These are phyloP conservation scores for Solanum hybrid DNA, from an alignment of 305 asterid species.

Conservation along the genomic window DNA sequence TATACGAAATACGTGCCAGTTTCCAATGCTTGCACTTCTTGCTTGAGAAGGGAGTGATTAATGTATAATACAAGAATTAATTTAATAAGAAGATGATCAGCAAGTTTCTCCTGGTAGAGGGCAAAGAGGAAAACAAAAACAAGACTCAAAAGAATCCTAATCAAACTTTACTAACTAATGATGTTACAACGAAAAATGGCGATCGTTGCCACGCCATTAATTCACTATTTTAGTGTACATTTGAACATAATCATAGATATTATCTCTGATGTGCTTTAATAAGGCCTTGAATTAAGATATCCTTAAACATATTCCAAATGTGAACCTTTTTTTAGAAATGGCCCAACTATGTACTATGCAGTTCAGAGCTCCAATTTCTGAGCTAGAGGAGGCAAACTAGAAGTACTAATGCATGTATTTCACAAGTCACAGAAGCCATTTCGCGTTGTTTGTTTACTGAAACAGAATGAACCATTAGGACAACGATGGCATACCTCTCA, in stretches of 20 bases:
- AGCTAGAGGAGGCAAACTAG: slow-evolving; percentile 17
- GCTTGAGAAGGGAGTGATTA: slow-evolving; percentile 25
- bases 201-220: slow-evolving; percentile 20
- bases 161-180: slow-evolving; percentile 20
- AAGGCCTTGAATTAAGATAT: slow-evolving; percentile 24
- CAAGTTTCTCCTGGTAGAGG: slow-evolving; percentile 8
- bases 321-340: slow-evolving; percentile 18
- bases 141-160: slow-evolving; percentile 16
- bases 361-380: slow-evolving; percentile 18
- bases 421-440: slow-evolving; percentile 41
- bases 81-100: slow-evolving; percentile 2
- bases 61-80: slow-evolving; percentile 32
- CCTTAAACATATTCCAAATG: slow-evolving; percentile 21
- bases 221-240: slow-evolving; percentile 25
- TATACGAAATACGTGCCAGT: neutral
- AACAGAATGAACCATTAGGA: slow-evolving; percentile 10
- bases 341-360: slow-evolving; percentile 25
- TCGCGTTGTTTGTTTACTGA: neutral
- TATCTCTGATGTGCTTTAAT: slow-evolving; percentile 24
- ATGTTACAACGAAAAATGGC: slow-evolving; percentile 24
- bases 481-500: slow-evolving; percentile 24
- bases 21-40: slow-evolving; percentile 18
- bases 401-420: slow-evolving; percentile 18
- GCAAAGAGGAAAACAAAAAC: neutral
- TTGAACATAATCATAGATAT: slow-evolving; percentile 21